Evolutionary conservation across 176 grass and related monocot species (phyloP).

Genomic region (Saccharum spontaneum): DNA sequence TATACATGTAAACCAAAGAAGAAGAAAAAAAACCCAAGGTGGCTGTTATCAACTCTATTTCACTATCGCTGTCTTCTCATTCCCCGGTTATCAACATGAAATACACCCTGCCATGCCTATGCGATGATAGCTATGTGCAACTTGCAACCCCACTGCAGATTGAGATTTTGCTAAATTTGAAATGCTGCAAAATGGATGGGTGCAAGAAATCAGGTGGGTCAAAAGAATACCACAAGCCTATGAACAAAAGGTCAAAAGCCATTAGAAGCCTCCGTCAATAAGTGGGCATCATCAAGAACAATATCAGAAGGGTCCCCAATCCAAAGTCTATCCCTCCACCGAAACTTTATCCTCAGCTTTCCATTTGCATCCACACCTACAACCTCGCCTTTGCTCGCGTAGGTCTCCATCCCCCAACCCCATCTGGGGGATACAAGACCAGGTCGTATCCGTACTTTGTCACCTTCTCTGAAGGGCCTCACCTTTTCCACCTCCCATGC

Average conservation of each 20-base stretch:
- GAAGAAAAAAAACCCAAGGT: slow-evolving; percentile 36
- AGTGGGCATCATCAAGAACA: slow-evolving; percentile 67
- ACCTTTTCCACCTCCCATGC: slow-evolving; percentile 88
- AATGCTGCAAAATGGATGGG: slow-evolving; percentile 42
- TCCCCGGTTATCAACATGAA: slow-evolving; percentile 53
- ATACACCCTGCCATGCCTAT: slow-evolving; percentile 46
- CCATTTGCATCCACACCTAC: slow-evolving; percentile 92
- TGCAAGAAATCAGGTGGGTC: slow-evolving; percentile 63
- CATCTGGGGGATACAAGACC: slow-evolving; percentile 83
- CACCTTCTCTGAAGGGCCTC: slow-evolving; percentile 69
- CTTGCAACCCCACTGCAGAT: slow-evolving; percentile 48
- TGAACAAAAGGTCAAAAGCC: slow-evolving; percentile 58
- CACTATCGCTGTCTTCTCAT: slow-evolving; percentile 44
- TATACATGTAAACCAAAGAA: slow-evolving; percentile 62
- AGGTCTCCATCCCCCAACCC: slow-evolving; percentile 97
- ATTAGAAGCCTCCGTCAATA: slow-evolving; percentile 50
- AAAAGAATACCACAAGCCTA: slow-evolving; percentile 59
- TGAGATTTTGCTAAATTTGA: slow-evolving; percentile 34
- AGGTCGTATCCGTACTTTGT: slow-evolving; percentile 70
- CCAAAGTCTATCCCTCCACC: slow-evolving; percentile 93
- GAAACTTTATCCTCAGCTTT: slow-evolving; percentile 93
- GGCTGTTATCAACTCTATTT: slow-evolving; percentile 62
- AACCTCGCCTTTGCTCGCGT: slow-evolving; percentile 79
- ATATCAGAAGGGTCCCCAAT: slow-evolving; percentile 95
- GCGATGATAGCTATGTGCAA: slow-evolving; percentile 58